phyloP scores from a whole-genome alignment of 31 red algal species.

The Asparagopsis taxiformis region DNA sequence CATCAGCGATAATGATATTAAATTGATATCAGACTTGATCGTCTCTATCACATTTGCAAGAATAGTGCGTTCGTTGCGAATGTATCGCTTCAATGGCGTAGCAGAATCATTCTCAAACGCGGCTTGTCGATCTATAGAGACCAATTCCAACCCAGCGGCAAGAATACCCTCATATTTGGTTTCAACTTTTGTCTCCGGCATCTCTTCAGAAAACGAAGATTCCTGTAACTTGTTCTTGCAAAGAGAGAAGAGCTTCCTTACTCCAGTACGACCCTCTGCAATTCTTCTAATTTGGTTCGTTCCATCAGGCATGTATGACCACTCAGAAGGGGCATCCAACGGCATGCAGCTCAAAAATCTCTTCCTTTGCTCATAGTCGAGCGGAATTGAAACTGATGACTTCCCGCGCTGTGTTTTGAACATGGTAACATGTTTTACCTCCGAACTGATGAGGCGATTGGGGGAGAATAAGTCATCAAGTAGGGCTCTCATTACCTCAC shows the following conservation, averaged over 20 bases:
- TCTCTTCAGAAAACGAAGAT: no score
- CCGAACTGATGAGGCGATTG: slow-evolving; percentile 7
- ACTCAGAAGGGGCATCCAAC: slow-evolving; percentile 22
- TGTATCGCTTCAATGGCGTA: background rate
- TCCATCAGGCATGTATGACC: slow-evolving; percentile 48
- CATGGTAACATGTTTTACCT: slow-evolving; percentile 5
- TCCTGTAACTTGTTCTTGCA: slow-evolving; percentile 24
- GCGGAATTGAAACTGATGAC: slow-evolving; percentile 12
- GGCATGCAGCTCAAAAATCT: background rate
- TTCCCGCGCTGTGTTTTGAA: background rate
- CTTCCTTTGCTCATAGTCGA: background rate
- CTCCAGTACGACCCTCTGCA: slow-evolving; percentile 21
- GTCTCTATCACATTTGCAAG: background rate
- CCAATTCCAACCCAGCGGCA: background rate
- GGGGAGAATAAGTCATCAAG: slow-evolving; percentile 32
- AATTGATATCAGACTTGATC: background rate
- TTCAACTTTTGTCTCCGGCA: background rate
- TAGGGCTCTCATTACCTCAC: slow-evolving; percentile 56
- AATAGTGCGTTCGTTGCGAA: background rate
- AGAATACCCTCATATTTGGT: background rate
- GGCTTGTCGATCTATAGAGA: background rate
- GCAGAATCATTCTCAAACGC: background rate
- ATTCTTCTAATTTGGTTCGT: slow-evolving; percentile 20
- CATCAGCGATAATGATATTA: background rate
- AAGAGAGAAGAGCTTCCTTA: slow-evolving; percentile 33